Conservation (phyloP, 2,329 filamentous ascomycete species). For the Neonectria ditissima region DNA sequence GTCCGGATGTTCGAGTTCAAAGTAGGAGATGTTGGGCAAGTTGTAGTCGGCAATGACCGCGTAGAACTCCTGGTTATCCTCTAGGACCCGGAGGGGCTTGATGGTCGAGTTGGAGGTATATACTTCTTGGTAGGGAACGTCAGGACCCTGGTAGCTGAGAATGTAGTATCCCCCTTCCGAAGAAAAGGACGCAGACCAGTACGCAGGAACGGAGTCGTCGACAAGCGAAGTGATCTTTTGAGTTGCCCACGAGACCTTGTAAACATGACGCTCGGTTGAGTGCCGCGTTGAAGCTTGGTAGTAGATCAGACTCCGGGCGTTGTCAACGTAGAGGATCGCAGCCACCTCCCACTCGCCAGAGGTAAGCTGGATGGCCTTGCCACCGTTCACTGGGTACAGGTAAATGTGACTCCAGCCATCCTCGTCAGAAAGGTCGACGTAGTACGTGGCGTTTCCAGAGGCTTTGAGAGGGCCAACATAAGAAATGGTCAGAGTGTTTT, state of each 20-base stretch:
- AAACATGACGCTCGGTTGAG: slow-evolving; percentile 75
- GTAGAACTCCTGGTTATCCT: slow-evolving; percentile 69
- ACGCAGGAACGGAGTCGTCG: slow-evolving; percentile 68
- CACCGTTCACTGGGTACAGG: slow-evolving; percentile 68
- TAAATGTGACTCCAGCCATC: slow-evolving; percentile 79
- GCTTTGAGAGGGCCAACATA: slow-evolving; percentile 63
- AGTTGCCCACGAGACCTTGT: slow-evolving; percentile 71
- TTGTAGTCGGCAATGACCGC: slow-evolving; percentile 68
- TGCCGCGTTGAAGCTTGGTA: slow-evolving; percentile 74
- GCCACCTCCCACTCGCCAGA: slow-evolving; percentile 75
- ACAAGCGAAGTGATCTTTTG: slow-evolving; percentile 69
- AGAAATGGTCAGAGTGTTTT: slow-evolving; percentile 67
- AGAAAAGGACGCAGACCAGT: slow-evolving; percentile 75
- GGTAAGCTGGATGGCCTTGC: slow-evolving; percentile 68
- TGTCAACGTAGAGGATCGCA: slow-evolving; percentile 70
- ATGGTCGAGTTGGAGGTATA: slow-evolving; percentile 66
- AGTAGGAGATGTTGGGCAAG: slow-evolving; percentile 73
- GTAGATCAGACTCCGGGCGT: slow-evolving; percentile 67
- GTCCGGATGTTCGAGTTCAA: slow-evolving; percentile 70
- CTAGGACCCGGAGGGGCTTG: slow-evolving; percentile 67
- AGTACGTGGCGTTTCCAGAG: slow-evolving; percentile 59
- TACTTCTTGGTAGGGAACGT: slow-evolving; percentile 77
- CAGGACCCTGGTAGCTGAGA: slow-evolving; percentile 72
- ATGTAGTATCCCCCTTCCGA: slow-evolving; percentile 73
- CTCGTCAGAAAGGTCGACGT: slow-evolving; percentile 75